Conservation (phyloP, 176 grass and related monocot genomes). For the Eleusine indica region DNA sequence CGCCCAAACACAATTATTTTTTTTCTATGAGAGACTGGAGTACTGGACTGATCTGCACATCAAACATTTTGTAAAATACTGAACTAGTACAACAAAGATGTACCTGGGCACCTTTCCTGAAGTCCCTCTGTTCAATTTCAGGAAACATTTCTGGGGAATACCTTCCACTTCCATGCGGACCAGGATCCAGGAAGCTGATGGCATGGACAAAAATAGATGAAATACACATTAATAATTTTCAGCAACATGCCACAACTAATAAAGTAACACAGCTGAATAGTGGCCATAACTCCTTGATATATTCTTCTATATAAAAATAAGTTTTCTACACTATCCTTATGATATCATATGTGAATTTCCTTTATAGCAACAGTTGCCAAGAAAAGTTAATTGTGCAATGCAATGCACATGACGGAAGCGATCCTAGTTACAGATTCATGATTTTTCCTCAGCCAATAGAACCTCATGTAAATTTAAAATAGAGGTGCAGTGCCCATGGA, state of each 20-base stretch:
- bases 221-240: not conserved
- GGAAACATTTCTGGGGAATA: constrained; percentile 85
- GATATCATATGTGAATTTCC: constrained; percentile 17
- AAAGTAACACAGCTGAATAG: not conserved
- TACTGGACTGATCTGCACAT: not conserved
- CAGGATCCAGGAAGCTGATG: constrained; percentile 90
- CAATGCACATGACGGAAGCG: constrained; percentile 14
- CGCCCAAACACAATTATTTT: not conserved
- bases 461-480: constrained; percentile 22
- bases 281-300: not conserved
- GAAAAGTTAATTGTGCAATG: not conserved
- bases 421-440: constrained; percentile 1
- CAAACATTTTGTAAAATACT: constrained; percentile 13
- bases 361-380: constrained; percentile 27
- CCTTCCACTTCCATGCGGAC: constrained; percentile 93
- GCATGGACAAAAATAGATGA: constrained; percentile 36
- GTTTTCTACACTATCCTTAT: constrained; percentile 33
- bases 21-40: not conserved
- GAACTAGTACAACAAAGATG: constrained; percentile 16
- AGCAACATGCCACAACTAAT: not conserved
- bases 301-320: constrained; percentile 20
- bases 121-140: constrained; percentile 79
- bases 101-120: constrained; percentile 98
- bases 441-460: constrained; percentile 24
- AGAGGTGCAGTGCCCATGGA: not conserved